Evolutionary conservation across 2,329 filamentous ascomycete genomes (phyloP).

Genomic region (Epichloe scottii): DNA sequence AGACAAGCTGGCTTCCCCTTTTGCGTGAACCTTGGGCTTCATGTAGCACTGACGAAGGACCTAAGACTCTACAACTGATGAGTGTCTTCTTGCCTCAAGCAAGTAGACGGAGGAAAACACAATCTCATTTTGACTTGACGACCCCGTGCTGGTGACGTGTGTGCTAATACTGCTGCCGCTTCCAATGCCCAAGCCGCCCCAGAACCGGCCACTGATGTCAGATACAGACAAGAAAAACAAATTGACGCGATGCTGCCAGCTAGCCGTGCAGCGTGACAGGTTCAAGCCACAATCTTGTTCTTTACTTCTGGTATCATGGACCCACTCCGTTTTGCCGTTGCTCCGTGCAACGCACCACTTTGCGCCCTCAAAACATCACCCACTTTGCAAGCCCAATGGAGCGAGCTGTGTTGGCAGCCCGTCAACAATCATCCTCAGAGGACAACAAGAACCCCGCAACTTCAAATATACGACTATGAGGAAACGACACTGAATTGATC

Average conservation of each 20-base stretch:
- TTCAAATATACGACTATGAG: constrained; percentile 2
- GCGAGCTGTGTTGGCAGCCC: not conserved
- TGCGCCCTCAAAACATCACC: constrained; percentile 4
- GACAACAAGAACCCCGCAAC: not conserved
- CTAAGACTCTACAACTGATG: too few species aligned
- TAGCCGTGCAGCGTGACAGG: not conserved
- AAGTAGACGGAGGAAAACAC: too few species aligned
- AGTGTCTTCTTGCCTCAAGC: too few species aligned
- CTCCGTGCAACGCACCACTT: constrained; percentile 7
- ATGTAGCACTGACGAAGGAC: too few species aligned
- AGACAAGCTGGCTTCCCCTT: too few species aligned
- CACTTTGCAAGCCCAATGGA: constrained; percentile 3
- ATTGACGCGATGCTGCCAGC: not conserved
- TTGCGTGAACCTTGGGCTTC: too few species aligned
- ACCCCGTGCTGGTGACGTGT: too few species aligned
- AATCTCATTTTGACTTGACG: too few species aligned
- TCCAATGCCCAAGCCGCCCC: not conserved
- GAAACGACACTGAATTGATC: constrained; percentile 2
- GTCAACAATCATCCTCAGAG: constrained; percentile 3
- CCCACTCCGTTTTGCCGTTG: constrained; percentile 2
- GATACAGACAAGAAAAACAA: not conserved
- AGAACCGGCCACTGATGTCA: not conserved
- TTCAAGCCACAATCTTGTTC: not conserved
- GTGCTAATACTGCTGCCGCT: too few species aligned
- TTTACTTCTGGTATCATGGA: not conserved